Base-by-base conservation (phyloP, 495 filamentous ascomycete genomes). In the Hyaloscypha finlandica region DNA sequence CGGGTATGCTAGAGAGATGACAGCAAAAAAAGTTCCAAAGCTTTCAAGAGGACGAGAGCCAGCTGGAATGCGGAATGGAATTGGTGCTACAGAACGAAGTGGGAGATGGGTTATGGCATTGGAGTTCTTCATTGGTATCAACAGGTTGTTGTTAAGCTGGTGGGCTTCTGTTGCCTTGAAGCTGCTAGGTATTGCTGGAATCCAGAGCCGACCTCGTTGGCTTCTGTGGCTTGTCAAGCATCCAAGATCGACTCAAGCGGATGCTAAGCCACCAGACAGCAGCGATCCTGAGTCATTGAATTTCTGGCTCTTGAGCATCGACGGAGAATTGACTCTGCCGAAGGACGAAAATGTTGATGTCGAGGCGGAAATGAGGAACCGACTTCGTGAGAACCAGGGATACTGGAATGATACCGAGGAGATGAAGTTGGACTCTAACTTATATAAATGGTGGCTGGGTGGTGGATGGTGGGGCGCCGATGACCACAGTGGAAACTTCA, bases 381-480 rank as follows among this genome's bases (percentile, higher is more conserved):
- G 89, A 56, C 67, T 86, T 54, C 64, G 45, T 52, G 59, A 33
- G 37, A 59, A 45, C 29, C 48, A 66, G 16, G 33, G 35, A 8
- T 37, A 31, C 3, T 74, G 70, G 73, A 61, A 65, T 58, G 61
- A 71, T 32, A 65, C 74, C 32, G 79, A 87, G 55, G 92, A 94
- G 59, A 79, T 82, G n/a, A 85, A 86, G 54, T 77, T 97, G 6
- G 89, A 91, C 67, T 81, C 85, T 2, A 88, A 83, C 54, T 77
- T 96, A 4, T 97, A 97, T 76, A 78, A 77, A 14, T 94, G 92
- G 85, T 97, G 91, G 89, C 86, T 87, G 45, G 74, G 78, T 25
- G 91, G 89, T 22, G 92, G 91, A 33, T 92, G 90, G 75, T 97
- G 90, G 88, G 93, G 93, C 1, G 87, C 86, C 32, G 82, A 87